Evolutionary conservation across 768 basidiomycete genomes (phyloP).

Genomic region (Lentinus tigrinus): DNA sequence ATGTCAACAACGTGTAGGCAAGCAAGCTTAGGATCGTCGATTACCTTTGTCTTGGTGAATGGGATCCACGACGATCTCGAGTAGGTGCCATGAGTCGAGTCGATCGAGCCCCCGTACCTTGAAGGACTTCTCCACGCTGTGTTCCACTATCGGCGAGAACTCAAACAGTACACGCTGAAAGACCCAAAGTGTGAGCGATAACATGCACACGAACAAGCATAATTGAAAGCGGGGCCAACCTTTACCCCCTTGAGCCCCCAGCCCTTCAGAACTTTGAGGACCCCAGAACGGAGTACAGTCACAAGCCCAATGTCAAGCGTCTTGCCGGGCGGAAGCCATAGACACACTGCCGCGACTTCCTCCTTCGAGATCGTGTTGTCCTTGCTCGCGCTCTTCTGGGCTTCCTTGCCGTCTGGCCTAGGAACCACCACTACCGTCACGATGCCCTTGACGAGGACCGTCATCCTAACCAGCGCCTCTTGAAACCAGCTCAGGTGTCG

Average conservation of each 20-base stretch:
- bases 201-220: background rate
- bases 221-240: conserved; percentile 3
- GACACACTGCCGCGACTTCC: conserved; percentile 15
- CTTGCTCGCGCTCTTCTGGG: too few species aligned
- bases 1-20: background rate
- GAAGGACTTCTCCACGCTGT: conserved; percentile 6
- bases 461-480: conserved; percentile 7
- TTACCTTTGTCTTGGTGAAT: conserved; percentile 15
- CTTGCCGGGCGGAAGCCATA: conserved; percentile 21
- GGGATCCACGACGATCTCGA: conserved; percentile 18
- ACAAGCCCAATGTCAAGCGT: conserved; percentile 7
- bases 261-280: conserved; percentile 4
- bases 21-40: background rate
- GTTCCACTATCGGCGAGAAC: conserved; percentile 14
- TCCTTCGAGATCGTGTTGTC: conserved; percentile 6
- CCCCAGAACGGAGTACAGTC: conserved; percentile 14
- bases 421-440: conserved; percentile 13
- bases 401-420: background rate
- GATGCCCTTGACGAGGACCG: conserved; percentile 8
- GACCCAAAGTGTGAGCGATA: background rate
- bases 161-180: conserved; percentile 1
- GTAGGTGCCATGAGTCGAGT: conserved; percentile 18
- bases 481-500: conserved; percentile 18
- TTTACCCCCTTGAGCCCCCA: conserved; percentile 19
- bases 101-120: conserved; percentile 6